Conservation (phyloP, 208 protist species). For the Crithidia bombi region DNA sequence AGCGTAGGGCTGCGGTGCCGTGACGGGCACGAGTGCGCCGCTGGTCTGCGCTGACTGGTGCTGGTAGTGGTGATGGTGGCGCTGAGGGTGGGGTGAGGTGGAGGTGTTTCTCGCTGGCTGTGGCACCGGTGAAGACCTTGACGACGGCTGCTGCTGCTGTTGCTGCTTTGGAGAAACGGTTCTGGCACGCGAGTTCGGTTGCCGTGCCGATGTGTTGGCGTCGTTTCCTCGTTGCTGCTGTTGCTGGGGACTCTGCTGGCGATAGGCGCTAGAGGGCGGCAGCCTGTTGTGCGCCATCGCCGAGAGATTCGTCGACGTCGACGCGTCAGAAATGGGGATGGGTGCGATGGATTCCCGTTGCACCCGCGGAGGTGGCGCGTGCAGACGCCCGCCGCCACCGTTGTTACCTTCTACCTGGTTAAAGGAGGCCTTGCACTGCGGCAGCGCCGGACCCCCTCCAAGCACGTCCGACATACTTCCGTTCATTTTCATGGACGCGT, state of each 20-base stretch:
- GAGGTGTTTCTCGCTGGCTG: background rate
- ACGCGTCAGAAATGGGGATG: conserved; percentile 2
- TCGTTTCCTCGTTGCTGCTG: conserved; percentile 1
- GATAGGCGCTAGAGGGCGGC: background rate
- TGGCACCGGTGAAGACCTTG: background rate
- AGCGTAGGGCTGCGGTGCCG: background rate
- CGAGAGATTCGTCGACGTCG: conserved; percentile 5
- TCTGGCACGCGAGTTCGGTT: background rate
- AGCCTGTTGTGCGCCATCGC: background rate
- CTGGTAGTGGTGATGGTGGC: background rate
- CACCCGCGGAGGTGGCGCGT: conserved; percentile 9
- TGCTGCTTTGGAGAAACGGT: conserved; percentile 3
- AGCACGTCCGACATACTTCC: background rate
- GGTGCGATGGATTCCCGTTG: conserved; percentile 12
- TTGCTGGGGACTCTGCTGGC: conserved; percentile 11
- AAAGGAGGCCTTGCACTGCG: conserved; percentile 7
- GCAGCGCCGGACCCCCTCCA: background rate
- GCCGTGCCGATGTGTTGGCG: background rate
- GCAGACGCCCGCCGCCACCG: background rate
- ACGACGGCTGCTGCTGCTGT: background rate
- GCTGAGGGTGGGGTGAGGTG: background rate
- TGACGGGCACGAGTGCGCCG: background rate
- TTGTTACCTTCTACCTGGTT: conserved; percentile 15
- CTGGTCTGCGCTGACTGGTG: background rate
- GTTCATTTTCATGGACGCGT: conserved; percentile 2